Evolutionary conservation across 495 filamentous ascomycete species (phyloP).

Genomic region (Penicillium odoratum): DNA sequence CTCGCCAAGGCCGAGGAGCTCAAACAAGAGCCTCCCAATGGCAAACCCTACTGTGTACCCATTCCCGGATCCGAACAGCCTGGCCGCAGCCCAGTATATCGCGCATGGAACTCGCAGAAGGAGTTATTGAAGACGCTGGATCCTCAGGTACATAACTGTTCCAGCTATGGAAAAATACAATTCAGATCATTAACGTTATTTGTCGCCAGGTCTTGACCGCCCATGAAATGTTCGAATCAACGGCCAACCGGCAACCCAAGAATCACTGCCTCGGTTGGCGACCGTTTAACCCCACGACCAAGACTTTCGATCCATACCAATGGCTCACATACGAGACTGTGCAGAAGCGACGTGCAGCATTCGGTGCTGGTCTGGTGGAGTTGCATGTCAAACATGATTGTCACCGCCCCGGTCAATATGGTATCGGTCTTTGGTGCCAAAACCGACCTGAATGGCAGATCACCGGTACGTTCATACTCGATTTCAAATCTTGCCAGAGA

Average conservation of each 20-base stretch:
- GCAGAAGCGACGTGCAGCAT: slow-evolving; percentile 73
- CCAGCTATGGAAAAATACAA: background rate
- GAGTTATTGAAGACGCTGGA: slow-evolving; percentile 71
- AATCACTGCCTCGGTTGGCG: slow-evolving; percentile 75
- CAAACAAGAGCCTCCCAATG: slow-evolving; percentile 42
- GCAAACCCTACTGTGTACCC: slow-evolving; percentile 55
- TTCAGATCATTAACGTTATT: background rate
- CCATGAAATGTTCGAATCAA: slow-evolving; percentile 79
- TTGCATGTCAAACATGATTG: slow-evolving; percentile 72
- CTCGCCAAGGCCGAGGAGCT: slow-evolving; percentile 46
- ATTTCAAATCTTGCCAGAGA: background rate
- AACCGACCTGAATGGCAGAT: slow-evolving; percentile 99
- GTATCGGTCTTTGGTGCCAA: slow-evolving; percentile 90
- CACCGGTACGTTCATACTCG: slow-evolving; percentile 53
- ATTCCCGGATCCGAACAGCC: slow-evolving; percentile 71
- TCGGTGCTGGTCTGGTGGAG: slow-evolving; percentile 85
- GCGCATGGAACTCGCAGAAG: slow-evolving; percentile 76
- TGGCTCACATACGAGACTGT: slow-evolving; percentile 86
- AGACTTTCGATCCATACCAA: slow-evolving; percentile 73
- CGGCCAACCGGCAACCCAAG: slow-evolving; percentile 60
- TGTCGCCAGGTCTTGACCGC: slow-evolving; percentile 59
- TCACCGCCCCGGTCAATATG: slow-evolving; percentile 63
- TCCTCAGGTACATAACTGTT: slow-evolving; percentile 55
- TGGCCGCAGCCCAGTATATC: slow-evolving; percentile 74
- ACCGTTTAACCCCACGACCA: slow-evolving; percentile 72